A percentile compares a stretch with the other conserved stretches of the same genome.
These are phyloP conservation scores for Auxenochlorella pyrenoidosa DNA, from an alignment of 139 green algal species.

Conservation along the genomic window DNA sequence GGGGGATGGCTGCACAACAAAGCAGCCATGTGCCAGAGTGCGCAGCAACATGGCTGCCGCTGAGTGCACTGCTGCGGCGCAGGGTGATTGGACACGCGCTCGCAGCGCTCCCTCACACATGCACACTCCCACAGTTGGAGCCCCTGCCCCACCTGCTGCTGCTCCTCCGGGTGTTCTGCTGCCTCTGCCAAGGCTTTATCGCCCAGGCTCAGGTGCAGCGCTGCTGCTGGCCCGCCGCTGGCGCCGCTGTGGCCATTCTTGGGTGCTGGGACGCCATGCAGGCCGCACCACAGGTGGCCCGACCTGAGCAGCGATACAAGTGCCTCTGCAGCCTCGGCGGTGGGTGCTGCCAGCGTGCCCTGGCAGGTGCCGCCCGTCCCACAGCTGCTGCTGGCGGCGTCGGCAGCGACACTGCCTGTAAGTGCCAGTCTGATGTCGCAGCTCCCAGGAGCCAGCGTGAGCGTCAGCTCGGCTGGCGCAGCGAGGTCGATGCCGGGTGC, in stretches of 20 bases:
- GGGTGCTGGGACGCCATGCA: neutral
- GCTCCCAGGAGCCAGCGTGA: neutral
- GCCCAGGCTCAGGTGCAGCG: neutral
- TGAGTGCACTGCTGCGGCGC: too few relatives aligned
- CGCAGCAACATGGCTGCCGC: too few relatives aligned
- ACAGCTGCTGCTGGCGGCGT: neutral
- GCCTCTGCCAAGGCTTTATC: neutral
- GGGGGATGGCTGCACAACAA: too few relatives aligned
- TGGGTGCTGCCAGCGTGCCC: neutral
- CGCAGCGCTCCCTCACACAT: too few relatives aligned
- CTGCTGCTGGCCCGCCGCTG: neutral
- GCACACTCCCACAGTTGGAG: too few relatives aligned
- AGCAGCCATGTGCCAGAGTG: too few relatives aligned
- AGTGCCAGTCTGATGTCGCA: too few relatives aligned
- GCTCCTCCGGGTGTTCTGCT: conserved; percentile 4
- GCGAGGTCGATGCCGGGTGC: neutral
- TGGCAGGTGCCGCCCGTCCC: neutral
- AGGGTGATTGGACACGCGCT: too few relatives aligned
- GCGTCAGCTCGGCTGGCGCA: neutral
- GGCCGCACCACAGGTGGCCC: neutral
- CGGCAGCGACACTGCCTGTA: neutral
- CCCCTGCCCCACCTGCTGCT: neutral
- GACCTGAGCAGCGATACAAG: conserved; percentile 8
- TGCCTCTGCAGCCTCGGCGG: neutral
- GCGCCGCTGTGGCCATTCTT: too few relatives aligned